These are phyloP conservation scores for Tulasnella sp. DNA, from an alignment of 768 basidiomycete species.

Conservation along the genomic window DNA sequence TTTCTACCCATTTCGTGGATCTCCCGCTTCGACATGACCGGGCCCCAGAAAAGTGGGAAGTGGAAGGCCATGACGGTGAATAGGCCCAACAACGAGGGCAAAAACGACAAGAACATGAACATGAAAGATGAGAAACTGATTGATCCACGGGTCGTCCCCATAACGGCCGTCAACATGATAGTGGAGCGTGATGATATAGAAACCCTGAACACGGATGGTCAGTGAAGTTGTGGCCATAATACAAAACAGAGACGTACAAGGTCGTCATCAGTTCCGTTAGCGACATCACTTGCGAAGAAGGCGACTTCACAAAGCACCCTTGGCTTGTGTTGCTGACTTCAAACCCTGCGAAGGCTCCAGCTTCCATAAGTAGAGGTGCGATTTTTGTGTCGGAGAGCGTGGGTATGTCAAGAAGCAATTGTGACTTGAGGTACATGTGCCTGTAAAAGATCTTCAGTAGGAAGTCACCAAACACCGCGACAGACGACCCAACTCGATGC, in stretches of 20 bases:
- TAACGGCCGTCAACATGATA: background rate
- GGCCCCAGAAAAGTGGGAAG: background rate
- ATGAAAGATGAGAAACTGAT: background rate
- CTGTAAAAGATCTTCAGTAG: background rate
- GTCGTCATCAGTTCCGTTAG: background rate
- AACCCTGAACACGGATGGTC: background rate
- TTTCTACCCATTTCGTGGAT: constrained; percentile 10
- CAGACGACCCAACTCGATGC: constrained; percentile 3
- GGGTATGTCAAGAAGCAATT: constrained; percentile 6
- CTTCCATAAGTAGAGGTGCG: constrained; percentile 2
- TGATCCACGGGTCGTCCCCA: background rate
- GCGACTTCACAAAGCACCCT: background rate
- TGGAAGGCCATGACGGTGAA: background rate
- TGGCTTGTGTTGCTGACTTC: background rate
- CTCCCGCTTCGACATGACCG: background rate
- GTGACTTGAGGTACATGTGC: constrained; percentile 10
- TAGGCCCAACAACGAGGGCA: background rate
- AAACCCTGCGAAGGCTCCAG: constrained; percentile 12
- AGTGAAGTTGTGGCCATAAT: background rate
- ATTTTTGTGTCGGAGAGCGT: constrained; percentile 1
- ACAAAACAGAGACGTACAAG: background rate
- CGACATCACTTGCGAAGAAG: constrained; percentile 1
- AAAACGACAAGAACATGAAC: constrained; percentile 7
- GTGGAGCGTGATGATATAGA: background rate
- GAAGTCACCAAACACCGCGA: background rate